phyloP scores from a whole-genome alignment of 2,329 filamentous ascomycete species.

The Phoma herbarum region DNA sequence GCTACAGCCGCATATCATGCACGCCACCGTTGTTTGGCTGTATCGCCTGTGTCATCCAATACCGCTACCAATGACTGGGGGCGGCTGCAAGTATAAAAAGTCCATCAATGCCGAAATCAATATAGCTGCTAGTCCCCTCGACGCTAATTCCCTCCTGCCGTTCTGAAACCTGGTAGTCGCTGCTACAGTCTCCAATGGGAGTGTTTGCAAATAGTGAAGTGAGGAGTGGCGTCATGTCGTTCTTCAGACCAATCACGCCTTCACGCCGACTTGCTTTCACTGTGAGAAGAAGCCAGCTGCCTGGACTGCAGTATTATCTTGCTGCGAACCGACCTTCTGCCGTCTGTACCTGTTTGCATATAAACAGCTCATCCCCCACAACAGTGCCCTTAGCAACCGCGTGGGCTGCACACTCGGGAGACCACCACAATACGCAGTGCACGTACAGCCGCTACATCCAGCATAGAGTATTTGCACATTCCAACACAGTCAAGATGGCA shows the following conservation, averaged over 20 bases:
- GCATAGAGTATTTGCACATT: neutral
- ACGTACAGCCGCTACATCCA: neutral
- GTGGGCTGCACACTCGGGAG: neutral
- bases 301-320: neutral
- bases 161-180: neutral
- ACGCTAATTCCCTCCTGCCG: neutral
- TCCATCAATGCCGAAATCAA: too few relatives aligned
- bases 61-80: too few relatives aligned
- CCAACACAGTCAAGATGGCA: constrained; percentile 4
- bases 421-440: neutral
- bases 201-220: constrained; percentile 1
- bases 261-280: constrained; percentile 12
- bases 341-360: constrained; percentile 9
- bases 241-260: constrained; percentile 4
- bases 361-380: constrained; percentile 2
- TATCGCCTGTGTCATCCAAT: too few relatives aligned
- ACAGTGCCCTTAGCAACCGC: neutral
- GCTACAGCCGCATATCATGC: neutral
- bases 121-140: neutral
- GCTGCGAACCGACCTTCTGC: neutral
- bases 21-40: neutral
- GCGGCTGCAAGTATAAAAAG: too few relatives aligned
- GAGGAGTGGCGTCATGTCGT: constrained; percentile 2
- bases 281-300: constrained; percentile 2
- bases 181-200: neutral